Percentiles rank a stretch among this genome's conserved stretches.
phyloP scores from a whole-genome alignment of 2,329 filamentous ascomycete genomes.

The Ilyonectria robusta region DNA sequence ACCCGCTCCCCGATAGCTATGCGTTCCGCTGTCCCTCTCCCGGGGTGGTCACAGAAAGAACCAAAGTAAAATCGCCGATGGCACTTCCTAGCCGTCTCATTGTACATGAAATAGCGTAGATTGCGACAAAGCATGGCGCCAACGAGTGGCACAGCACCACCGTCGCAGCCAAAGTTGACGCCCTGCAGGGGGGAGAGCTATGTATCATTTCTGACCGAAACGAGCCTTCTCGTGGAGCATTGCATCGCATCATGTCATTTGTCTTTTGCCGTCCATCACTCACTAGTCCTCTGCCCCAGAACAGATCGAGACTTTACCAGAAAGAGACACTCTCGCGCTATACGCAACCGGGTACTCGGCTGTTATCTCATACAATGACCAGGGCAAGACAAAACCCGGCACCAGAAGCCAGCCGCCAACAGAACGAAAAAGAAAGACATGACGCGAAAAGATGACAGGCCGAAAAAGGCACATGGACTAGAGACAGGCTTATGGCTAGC shows the following conservation, averaged over 20 bases:
- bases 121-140: not conserved
- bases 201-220: slow-evolving; percentile 15
- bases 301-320: slow-evolving; percentile 3
- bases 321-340: not conserved
- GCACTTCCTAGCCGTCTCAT: not conserved
- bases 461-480: not conserved
- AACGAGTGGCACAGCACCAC: not conserved
- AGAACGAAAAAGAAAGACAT: not conserved
- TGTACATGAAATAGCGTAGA: not conserved
- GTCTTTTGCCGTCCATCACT: not conserved
- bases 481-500: not conserved
- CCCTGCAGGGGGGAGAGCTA: slow-evolving; percentile 14
- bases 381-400: not conserved
- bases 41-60: not conserved
- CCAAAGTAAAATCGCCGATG: not conserved
- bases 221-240: not conserved
- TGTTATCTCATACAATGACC: slow-evolving; percentile 9
- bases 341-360: slow-evolving; percentile 3
- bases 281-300: not conserved
- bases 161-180: slow-evolving; percentile 1
- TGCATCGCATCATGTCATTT: not conserved
- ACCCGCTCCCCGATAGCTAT: not conserved
- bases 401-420: not conserved
- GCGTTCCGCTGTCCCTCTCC: not conserved
- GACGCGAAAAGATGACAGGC: not conserved